Base-by-base conservation (phyloP, 1,139 yeast species). In the Lodderomyces metapsilosis region DNA sequence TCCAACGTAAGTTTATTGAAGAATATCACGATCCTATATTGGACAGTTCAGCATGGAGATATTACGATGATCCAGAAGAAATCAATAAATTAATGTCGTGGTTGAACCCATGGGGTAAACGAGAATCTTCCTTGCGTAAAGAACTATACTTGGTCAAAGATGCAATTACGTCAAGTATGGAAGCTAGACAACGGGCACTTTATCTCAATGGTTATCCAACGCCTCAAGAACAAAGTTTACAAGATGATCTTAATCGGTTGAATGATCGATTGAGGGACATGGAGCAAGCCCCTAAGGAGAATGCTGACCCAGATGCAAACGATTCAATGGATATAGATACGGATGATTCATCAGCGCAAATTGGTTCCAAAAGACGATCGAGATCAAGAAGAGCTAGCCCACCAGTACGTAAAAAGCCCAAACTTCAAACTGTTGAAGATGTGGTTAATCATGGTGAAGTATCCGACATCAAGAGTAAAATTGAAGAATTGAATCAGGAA, bases 41-140 rank as follows among this genome's bases (percentile, higher is more conserved):
- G 17, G 64, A 73, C 20, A 74, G 80, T 5, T 52, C 64, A 7
- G 74, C 76, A 36, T 88, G 96, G 92, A 80, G 88, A 52, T 83
- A 61, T 54, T 87, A 76, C 52, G 96, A 89, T 46, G 65, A 62
- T 1, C 73, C 77, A 1, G 78, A 74, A 9, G 84, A 86, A 41
- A 61, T 91, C 27, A 76, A 74, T 2, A 58, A 57, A n/a, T 60
- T 92, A 23, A 49, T 83, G 6, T 57, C 64, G 10, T 86, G 95
- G 88, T 69, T 91, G 42, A 82, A 84, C 53, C 82, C 80, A 6
- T 78, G 82, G 74, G 98, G 98, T 3, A 68, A 67, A 40, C 71
- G 96, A 36, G 98, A 92, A 57, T 71, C 81, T 8, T 71, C 67
- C 32, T 70, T 92, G 36, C 64, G 77, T 30, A 83, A 83, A 48